Conservation (phyloP, 176 grass and related monocot species). For the Zoysia pacifica region DNA sequence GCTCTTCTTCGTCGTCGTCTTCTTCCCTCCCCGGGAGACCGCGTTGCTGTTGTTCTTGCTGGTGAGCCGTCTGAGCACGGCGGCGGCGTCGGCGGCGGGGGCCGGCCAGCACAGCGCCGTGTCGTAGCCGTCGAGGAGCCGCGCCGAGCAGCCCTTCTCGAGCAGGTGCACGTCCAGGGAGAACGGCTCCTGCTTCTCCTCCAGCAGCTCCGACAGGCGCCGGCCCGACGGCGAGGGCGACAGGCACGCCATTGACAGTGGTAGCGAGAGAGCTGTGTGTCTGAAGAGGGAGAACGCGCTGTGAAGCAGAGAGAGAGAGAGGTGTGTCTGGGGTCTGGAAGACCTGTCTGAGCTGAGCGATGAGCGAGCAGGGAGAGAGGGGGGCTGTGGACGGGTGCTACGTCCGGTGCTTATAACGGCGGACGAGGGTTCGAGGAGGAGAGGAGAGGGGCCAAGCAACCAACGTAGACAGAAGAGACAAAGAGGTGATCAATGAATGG, state of each 20-base stretch:
- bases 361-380: not conserved
- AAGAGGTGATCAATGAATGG: constrained; percentile 14
- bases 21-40: not conserved
- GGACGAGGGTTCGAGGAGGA: not conserved
- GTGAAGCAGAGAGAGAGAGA: not conserved
- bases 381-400: constrained; percentile 1
- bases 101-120: constrained; percentile 67
- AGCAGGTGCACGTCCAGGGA: constrained; percentile 72
- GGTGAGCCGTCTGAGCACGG: constrained; percentile 47
- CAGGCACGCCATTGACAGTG: constrained; percentile 44
- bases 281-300: not conserved
- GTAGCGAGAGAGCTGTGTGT: not conserved
- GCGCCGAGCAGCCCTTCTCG: constrained; percentile 65
- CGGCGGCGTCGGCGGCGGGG: not conserved
- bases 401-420: constrained; percentile 48
- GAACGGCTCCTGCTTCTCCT: constrained; percentile 93
- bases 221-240: constrained; percentile 49
- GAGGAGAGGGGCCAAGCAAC: not conserved
- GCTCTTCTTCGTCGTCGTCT: not conserved
- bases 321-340: not conserved
- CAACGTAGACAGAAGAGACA: constrained; percentile 38
- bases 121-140: constrained; percentile 54
- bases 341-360: not conserved
- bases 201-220: constrained; percentile 77
- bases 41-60: constrained; percentile 33